Evolutionary conservation across 1,284 basidiomycete species (phyloP).

Genomic region (Cutaneotrichosporon dermatis): DNA sequence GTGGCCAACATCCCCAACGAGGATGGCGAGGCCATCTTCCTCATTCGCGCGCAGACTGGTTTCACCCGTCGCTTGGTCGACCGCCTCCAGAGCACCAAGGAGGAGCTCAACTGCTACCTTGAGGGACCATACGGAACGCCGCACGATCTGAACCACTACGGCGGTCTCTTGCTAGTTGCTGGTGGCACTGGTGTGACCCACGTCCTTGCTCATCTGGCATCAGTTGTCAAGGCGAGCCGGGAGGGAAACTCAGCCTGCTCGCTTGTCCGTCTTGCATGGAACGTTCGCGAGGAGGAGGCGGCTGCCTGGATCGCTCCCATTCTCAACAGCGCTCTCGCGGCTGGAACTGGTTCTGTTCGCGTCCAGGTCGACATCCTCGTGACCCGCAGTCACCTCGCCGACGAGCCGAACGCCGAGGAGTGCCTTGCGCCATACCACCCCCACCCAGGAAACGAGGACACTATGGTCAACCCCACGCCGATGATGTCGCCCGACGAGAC

Average conservation of each 20-base stretch:
- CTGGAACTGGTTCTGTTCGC: slow-evolving; percentile 6
- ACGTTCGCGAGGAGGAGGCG: slow-evolving; percentile 16
- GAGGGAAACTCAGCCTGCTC: slow-evolving; percentile 28
- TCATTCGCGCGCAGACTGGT: slow-evolving; percentile 54
- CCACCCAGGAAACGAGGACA: not conserved
- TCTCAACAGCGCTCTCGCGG: slow-evolving; percentile 14
- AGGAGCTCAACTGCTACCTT: slow-evolving; percentile 29
- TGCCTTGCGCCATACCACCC: not conserved
- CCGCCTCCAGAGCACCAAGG: slow-evolving; percentile 24
- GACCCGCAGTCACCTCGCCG: slow-evolving; percentile 16
- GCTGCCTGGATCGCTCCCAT: slow-evolving; percentile 23
- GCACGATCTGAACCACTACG: slow-evolving; percentile 22
- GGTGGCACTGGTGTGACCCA: slow-evolving; percentile 45
- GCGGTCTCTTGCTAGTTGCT: slow-evolving; percentile 37
- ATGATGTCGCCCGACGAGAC: not conserved
- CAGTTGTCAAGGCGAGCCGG: slow-evolving; percentile 27
- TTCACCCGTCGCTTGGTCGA: slow-evolving; percentile 47
- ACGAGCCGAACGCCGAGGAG: slow-evolving; percentile 5
- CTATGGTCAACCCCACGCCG: not conserved
- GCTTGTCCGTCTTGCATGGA: slow-evolving; percentile 37
- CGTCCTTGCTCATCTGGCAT: slow-evolving; percentile 31
- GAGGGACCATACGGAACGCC: slow-evolving; percentile 44
- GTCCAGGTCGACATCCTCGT: slow-evolving; percentile 22
- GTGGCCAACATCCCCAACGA: slow-evolving; percentile 52
- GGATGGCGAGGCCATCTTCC: slow-evolving; percentile 47